Evolutionary conservation across 176 grass and related monocot species (phyloP).

Genomic region (Cenchrus purpureus): DNA sequence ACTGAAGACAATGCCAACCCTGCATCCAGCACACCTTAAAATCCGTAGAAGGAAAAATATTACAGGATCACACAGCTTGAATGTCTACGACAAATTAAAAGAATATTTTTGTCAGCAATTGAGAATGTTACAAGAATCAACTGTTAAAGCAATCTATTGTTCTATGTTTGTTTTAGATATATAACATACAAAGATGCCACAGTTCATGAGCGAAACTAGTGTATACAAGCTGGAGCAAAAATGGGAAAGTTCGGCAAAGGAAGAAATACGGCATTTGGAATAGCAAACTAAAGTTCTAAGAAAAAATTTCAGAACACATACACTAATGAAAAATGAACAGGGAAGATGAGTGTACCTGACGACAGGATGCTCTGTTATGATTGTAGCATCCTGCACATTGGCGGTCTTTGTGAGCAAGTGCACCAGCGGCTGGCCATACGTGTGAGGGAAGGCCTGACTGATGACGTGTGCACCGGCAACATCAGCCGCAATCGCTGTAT

Average conservation of each 20-base stretch:
- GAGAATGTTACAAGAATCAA: too few relatives aligned
- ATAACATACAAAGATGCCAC: background rate
- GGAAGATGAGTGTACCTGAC: conserved; percentile 48
- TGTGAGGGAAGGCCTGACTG: conserved; percentile 72
- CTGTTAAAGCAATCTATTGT: too few relatives aligned
- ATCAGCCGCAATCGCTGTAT: conserved; percentile 71
- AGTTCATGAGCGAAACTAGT: background rate
- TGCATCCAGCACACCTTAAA: conserved; percentile 33
- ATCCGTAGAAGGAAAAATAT: background rate
- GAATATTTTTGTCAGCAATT: too few relatives aligned
- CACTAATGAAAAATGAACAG: background rate
- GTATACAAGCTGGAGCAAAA: background rate
- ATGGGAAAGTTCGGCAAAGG: background rate
- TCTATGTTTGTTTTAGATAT: too few relatives aligned
- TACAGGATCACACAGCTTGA: too few relatives aligned
- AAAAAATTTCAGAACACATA: background rate
- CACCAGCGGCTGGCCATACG: conserved; percentile 74
- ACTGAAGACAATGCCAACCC: conserved; percentile 87
- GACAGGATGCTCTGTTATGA: conserved; percentile 72
- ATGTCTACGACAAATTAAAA: too few relatives aligned
- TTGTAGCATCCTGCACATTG: conserved; percentile 63
- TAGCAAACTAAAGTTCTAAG: background rate
- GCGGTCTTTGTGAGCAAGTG: conserved; percentile 76
- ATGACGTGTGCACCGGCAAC: conserved; percentile 75
- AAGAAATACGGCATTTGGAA: background rate